Conservation (phyloP, 2,329 filamentous ascomycete species). For the Alternaria triticina region DNA sequence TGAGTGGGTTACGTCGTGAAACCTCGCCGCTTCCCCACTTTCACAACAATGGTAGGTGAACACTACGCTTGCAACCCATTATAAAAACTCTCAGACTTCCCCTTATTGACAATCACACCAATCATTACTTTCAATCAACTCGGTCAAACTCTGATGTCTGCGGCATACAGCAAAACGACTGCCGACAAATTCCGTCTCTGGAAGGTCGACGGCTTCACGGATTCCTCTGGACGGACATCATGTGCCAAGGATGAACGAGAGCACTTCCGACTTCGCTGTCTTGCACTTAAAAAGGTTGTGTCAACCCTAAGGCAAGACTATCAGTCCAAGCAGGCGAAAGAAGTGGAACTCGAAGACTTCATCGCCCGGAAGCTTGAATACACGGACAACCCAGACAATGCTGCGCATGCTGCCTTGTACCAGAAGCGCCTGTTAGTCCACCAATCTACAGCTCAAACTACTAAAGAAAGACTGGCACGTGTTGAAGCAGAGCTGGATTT, state of each 20-base stretch:
- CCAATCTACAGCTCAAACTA: not conserved
- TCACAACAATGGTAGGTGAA: not conserved
- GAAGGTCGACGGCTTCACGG: not conserved
- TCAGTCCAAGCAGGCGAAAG: not conserved
- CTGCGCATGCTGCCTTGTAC: not conserved
- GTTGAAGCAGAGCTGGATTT: not conserved
- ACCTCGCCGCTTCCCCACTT: not conserved
- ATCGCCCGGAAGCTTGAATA: not conserved
- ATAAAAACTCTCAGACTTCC: not conserved
- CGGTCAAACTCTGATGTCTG: not conserved
- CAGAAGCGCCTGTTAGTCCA: not conserved
- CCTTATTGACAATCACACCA: not conserved
- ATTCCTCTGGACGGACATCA: not conserved
- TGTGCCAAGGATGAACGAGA: not conserved
- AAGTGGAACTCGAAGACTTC: not conserved
- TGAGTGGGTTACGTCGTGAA: not conserved
- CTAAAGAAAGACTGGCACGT: not conserved
- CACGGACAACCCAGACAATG: not conserved
- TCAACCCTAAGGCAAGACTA: not conserved
- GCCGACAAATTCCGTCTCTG: not conserved
- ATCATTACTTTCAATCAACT: not conserved
- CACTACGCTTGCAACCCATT: not conserved
- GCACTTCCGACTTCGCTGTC: not conserved
- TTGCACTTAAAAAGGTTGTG: not conserved
- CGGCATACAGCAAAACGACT: not conserved